Evolutionary conservation across 2,329 filamentous ascomycete genomes (phyloP).

Genomic region (Alternaria triticina): DNA sequence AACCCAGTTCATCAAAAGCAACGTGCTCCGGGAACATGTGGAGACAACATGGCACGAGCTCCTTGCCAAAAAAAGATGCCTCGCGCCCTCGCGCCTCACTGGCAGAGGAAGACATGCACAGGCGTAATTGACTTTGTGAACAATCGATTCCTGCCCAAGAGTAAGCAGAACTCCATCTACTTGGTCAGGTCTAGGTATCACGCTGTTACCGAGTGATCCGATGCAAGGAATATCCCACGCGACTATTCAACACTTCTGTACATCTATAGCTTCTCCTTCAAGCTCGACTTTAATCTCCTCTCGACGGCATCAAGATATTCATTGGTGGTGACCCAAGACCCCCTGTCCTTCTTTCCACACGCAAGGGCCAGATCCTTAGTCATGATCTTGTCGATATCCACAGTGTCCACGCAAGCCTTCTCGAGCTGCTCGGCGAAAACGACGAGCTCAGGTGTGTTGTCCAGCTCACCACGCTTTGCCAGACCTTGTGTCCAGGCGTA

Average conservation of each 20-base stretch:
- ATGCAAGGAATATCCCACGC: not conserved
- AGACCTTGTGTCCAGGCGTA: conserved; percentile 98
- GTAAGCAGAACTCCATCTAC: conserved; percentile 1
- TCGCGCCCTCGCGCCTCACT: not conserved
- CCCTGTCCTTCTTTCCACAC: conserved; percentile 83
- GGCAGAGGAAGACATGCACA: not conserved
- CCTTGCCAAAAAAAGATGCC: not conserved
- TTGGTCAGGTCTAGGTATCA: not conserved
- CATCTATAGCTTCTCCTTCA: conserved; percentile 76
- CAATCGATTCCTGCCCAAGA: conserved; percentile 1
- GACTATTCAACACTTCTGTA: not conserved
- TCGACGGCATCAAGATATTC: conserved; percentile 93
- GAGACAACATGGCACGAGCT: conserved; percentile 1
- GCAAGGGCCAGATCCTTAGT: conserved; percentile 98
- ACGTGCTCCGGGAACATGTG: conserved; percentile 1
- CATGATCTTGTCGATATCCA: conserved; percentile 95
- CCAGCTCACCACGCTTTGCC: conserved; percentile 89
- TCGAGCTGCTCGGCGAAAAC: conserved; percentile 91
- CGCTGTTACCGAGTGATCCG: not conserved
- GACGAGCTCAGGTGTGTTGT: conserved; percentile 89
- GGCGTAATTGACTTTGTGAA: not conserved
- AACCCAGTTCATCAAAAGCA: conserved; percentile 1
- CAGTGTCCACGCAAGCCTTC: conserved; percentile 91
- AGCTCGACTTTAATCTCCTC: conserved; percentile 79
- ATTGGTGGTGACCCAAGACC: conserved; percentile 87